phyloP scores from a whole-genome alignment of 2,329 filamentous ascomycete genomes.

The Phoma sp. region DNA sequence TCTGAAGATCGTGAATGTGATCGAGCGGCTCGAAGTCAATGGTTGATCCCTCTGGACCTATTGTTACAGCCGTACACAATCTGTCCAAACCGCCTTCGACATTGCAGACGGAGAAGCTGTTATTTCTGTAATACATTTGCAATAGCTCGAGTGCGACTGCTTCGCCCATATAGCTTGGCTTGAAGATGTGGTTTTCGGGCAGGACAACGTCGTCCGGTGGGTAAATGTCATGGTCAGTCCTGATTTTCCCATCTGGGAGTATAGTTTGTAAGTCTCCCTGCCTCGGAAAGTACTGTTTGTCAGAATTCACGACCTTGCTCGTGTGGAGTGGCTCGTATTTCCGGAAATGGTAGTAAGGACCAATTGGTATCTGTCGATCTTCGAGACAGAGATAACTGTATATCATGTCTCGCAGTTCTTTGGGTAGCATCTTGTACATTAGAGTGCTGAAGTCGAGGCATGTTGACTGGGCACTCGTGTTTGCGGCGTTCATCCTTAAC shows the following conservation, averaged over 20 bases:
- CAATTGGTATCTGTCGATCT: conserved; percentile 29
- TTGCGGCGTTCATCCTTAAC: background rate
- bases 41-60: background rate
- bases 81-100: conserved; percentile 23
- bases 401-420: conserved; percentile 28
- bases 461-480: conserved; percentile 4
- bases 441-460: conserved; percentile 21
- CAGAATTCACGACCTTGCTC: background rate
- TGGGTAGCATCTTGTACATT: conserved; percentile 32
- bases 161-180: conserved; percentile 26
- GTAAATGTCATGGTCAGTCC: conserved; percentile 28
- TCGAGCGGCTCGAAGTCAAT: conserved; percentile 19
- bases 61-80: conserved; percentile 8
- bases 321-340: conserved; percentile 15
- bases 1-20: conserved; percentile 28
- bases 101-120: conserved; percentile 35
- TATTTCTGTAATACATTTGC: conserved; percentile 27
- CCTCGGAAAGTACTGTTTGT: conserved; percentile 1
- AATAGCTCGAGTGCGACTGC: conserved; percentile 22
- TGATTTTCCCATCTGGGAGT: conserved; percentile 27
- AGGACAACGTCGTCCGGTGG: conserved; percentile 27
- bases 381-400: conserved; percentile 34
- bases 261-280: conserved; percentile 2
- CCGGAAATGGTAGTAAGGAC: conserved; percentile 33
- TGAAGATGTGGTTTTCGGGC: conserved; percentile 29